A percentile compares a stretch with the other conserved stretches of the same genome.
phyloP scores from a whole-genome alignment of 1,284 basidiomycete genomes.

The Ustilago vetiveriae region DNA sequence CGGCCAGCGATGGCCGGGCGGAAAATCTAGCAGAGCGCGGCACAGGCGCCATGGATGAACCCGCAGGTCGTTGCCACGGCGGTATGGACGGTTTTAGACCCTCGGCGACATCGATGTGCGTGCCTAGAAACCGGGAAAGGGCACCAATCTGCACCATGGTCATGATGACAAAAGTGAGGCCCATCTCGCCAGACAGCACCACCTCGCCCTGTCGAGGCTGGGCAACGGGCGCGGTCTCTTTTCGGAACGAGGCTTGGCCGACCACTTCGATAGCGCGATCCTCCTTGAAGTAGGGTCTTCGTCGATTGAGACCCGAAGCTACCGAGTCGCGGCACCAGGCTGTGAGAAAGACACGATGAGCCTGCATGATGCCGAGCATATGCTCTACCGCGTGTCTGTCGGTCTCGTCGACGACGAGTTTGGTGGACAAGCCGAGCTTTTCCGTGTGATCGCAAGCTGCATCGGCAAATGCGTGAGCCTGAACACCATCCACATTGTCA shows the following conservation, averaged over 20 bases:
- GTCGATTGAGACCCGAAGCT: constrained; percentile 44
- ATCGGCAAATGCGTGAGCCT: constrained; percentile 30
- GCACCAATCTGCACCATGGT: constrained; percentile 61
- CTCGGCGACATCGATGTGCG: constrained; percentile 47
- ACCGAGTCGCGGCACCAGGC: constrained; percentile 56
- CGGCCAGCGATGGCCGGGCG: constrained; percentile 37
- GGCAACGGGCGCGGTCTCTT: constrained; percentile 10
- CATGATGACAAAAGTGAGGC: constrained; percentile 58
- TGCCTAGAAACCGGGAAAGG: constrained; percentile 52
- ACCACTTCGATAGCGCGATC: constrained; percentile 54
- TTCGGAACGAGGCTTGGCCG: constrained; percentile 39
- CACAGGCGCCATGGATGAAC: constrained; percentile 26
- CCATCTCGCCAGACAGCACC: constrained; percentile 60
- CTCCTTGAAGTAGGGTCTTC: constrained; percentile 36
- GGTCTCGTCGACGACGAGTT: constrained; percentile 42
- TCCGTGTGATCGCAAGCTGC: constrained; percentile 25
- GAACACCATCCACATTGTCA: constrained; percentile 42
- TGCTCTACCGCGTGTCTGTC: constrained; percentile 39
- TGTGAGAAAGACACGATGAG: constrained; percentile 48
- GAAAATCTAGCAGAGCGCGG: constrained; percentile 27
- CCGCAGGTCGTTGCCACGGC: constrained; percentile 32
- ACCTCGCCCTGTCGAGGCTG: constrained; percentile 18
- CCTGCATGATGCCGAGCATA: constrained; percentile 52
- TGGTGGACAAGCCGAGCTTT: constrained; percentile 40
- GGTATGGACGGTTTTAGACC: constrained; percentile 33